These are phyloP conservation scores for Salvia hispanica DNA, from an alignment of 257 asterid genomes.

Conservation along the genomic window DNA sequence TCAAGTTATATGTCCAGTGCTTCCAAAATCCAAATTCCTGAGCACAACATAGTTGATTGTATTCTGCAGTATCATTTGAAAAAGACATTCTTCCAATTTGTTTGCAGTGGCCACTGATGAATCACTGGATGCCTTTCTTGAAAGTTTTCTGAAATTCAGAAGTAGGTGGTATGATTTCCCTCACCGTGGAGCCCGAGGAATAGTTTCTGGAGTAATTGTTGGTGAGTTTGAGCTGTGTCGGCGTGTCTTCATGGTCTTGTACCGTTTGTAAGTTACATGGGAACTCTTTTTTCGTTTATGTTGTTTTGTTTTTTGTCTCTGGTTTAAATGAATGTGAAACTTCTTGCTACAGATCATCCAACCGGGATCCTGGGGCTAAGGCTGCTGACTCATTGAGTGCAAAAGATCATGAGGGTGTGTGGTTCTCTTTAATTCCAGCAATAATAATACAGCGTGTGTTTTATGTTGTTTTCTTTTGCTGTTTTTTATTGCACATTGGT, in stretches of 20 bases:
- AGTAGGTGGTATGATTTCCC: conserved; percentile 98
- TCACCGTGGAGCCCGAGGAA: conserved; percentile 66
- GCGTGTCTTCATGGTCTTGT: conserved; percentile 88
- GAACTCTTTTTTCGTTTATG: conserved; percentile 4
- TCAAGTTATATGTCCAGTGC: conserved; percentile 1
- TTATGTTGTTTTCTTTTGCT: neutral
- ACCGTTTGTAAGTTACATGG: conserved; percentile 70
- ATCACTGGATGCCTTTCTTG: conserved; percentile 73
- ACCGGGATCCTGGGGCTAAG: conserved; percentile 89
- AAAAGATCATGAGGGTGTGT: conserved; percentile 74
- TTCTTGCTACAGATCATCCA: conserved; percentile 62
- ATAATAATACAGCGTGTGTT: conserved; percentile 11
- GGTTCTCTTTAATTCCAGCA: conserved; percentile 16
- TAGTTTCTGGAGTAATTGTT: conserved; percentile 80
- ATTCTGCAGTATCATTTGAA: neutral
- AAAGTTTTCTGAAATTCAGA: conserved; percentile 85
- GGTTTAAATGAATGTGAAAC: conserved; percentile 20
- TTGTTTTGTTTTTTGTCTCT: conserved; percentile 7
- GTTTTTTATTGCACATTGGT: neutral
- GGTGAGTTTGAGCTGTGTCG: conserved; percentile 89
- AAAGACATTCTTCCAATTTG: neutral
- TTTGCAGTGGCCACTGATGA: conserved; percentile 76
- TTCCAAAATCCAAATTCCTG: conserved; percentile 5
- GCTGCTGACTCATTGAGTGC: conserved; percentile 69
- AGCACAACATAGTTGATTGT: neutral